Base-by-base conservation (phyloP, 148 eudicot genomes). In the Oxyria digyna region DNA sequence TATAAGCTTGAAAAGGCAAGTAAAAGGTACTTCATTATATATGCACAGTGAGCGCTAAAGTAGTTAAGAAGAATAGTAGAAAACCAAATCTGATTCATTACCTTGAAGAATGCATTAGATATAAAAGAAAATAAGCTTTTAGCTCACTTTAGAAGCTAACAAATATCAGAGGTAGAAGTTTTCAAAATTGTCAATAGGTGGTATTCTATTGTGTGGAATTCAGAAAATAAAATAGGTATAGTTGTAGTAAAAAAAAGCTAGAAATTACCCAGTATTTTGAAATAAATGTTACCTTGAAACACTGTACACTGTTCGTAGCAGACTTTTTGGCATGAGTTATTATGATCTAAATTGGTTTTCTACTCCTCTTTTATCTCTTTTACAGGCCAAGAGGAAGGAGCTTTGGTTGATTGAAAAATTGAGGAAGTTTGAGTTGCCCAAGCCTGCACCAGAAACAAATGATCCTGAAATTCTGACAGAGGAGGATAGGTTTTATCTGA, bases 361-460 rank as follows among this genome's bases (percentile, higher is more conserved):
- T 26, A 26, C 62, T 0, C 24, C 14, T 14, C 17, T 63, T 24
- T 11, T 37, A 35, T 38, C n/a, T 73, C 52, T 6, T 42, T 9
- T n/a, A 23, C 70, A 94, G 99, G 97, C 99, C 50, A 94, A 94
- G 75, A 77, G 99, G 67, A 94, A 94, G 78, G 99, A 94, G 82
- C 84, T 74, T 68, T 94, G 97, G 99, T 80, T 94, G 78, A 94
- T 93, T 72, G 96, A 94, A 81, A 94, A 94, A 74, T 62, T 94
- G 71, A 90, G 89, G 78, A 94, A 94, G 69, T 91, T 78, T 70
- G 93, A 85, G 78, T 32, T 87, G 41, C 97, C 91, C 40, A 90
- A 84, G 78, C 74, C 81, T 65, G 81, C 93, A 69, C 73, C 79
- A 26, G 97, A 90, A 76, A 76, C 89, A 66, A 74, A 91, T 75